Evolutionary conservation across 495 filamentous ascomycete genomes (phyloP).

Genomic region (Friedmanniomyces endolithicus): DNA sequence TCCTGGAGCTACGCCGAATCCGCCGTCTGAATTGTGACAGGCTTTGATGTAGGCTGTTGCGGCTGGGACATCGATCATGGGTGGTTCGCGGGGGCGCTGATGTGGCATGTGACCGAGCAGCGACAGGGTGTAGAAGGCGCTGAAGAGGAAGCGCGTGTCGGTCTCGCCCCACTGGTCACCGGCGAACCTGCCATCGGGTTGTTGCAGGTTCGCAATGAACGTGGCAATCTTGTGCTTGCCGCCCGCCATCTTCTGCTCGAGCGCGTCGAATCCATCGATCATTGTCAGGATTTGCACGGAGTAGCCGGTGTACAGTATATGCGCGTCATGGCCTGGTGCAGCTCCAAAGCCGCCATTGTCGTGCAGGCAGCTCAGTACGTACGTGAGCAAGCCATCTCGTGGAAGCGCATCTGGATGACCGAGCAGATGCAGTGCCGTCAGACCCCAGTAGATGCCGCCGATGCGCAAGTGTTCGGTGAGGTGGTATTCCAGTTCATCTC

Average conservation of each 20-base stretch:
- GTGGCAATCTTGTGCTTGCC: constrained; percentile 59
- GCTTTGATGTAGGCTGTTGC: constrained; percentile 64
- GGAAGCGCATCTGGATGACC: constrained; percentile 67
- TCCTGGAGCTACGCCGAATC: constrained; percentile 75
- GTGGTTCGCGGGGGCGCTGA: constrained; percentile 6
- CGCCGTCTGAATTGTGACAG: constrained; percentile 87
- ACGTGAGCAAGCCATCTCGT: constrained; percentile 70
- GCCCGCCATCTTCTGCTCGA: constrained; percentile 53
- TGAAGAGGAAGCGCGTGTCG: constrained; percentile 89
- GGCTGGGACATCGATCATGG: constrained; percentile 58
- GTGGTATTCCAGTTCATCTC: constrained; percentile 93
- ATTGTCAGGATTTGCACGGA: constrained; percentile 82
- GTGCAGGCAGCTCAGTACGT: constrained; percentile 81
- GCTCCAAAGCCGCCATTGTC: constrained; percentile 85
- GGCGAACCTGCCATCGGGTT: constrained; percentile 74
- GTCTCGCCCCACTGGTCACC: constrained; percentile 94
- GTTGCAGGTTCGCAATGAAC: constrained; percentile 72
- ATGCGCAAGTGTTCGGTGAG: constrained; percentile 90
- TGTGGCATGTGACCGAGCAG: constrained; percentile 53
- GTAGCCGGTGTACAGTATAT: constrained; percentile 88
- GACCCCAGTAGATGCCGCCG: constrained; percentile 92
- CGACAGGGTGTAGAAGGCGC: constrained; percentile 74
- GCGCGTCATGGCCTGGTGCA: constrained; percentile 84
- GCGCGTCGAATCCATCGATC: constrained; percentile 69
- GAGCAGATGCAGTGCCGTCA: constrained; percentile 78